These are phyloP conservation scores for Sporothrix globosa DNA, from an alignment of 2,329 filamentous ascomycete genomes.

Conservation along the genomic window DNA sequence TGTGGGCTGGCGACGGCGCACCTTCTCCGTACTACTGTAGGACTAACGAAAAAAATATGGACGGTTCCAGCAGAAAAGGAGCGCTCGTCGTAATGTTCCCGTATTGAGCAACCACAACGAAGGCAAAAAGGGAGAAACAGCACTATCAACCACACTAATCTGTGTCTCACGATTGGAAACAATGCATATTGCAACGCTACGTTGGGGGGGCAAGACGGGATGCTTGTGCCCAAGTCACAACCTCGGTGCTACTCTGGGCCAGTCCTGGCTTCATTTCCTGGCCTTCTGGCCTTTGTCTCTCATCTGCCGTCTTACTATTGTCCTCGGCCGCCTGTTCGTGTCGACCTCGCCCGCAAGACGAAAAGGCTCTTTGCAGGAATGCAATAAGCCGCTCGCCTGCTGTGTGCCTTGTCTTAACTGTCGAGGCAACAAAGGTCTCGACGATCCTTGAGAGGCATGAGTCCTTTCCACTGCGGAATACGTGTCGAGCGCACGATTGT, in stretches of 20 bases:
- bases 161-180: conserved; percentile 27
- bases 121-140: conserved; percentile 2
- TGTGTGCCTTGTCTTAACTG: no score
- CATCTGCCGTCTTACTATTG: conserved; percentile 7
- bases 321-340: conserved; percentile 1
- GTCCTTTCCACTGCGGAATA: conserved; percentile 16
- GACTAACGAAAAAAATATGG: conserved; percentile 24
- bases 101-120: not conserved
- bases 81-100: not conserved
- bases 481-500: not conserved
- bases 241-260: conserved; percentile 21
- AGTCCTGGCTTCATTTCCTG: not conserved
- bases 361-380: conserved; percentile 14
- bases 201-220: conserved; percentile 2
- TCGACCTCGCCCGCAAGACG: conserved; percentile 7
- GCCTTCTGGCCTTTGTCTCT: not conserved
- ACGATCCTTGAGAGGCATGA: conserved; percentile 22
- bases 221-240: conserved; percentile 6
- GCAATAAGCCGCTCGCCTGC: not conserved
- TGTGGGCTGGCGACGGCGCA: conserved; percentile 20
- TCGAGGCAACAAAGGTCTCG: not conserved
- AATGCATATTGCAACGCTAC: conserved; percentile 13
- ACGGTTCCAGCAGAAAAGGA: conserved; percentile 19
- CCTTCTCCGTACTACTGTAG: conserved; percentile 23
- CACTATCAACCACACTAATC: conserved; percentile 23